These are phyloP conservation scores for Candida xyloterini DNA, from an alignment of 805 yeast species.

Conservation along the genomic window DNA sequence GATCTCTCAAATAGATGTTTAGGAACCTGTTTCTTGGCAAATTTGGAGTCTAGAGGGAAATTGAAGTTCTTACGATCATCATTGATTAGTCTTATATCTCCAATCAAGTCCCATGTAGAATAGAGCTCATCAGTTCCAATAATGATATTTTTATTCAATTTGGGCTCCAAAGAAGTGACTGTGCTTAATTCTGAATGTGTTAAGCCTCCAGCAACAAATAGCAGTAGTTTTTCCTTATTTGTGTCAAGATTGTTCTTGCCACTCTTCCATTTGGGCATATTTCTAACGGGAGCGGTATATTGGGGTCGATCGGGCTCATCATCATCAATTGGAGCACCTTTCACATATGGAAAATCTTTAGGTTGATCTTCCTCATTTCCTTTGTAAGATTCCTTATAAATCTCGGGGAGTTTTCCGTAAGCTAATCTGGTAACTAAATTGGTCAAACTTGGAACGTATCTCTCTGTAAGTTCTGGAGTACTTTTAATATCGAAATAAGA, in stretches of 20 bases:
- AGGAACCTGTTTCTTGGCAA: conserved; percentile 21
- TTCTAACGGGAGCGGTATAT: conserved; percentile 18
- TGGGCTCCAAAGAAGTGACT: conserved; percentile 63
- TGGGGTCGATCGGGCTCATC: conserved; percentile 13
- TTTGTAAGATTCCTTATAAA: conserved; percentile 18
- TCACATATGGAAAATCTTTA: conserved; percentile 51
- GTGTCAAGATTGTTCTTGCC: conserved; percentile 21
- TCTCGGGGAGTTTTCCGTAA: conserved; percentile 28
- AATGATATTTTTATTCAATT: conserved; percentile 67
- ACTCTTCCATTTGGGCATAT: conserved; percentile 32
- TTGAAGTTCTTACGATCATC: conserved; percentile 24
- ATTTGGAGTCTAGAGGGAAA: conserved; percentile 26
- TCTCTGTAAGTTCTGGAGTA: conserved; percentile 25
- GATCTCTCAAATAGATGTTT: conserved; percentile 21
- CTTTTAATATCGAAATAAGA: conserved; percentile 51
- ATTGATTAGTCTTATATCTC: conserved; percentile 31
- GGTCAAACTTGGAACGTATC: conserved; percentile 27
- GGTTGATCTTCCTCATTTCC: conserved; percentile 37
- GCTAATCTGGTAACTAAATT: conserved; percentile 29
- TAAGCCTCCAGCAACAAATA: conserved; percentile 86
- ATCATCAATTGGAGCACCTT: conserved; percentile 31
- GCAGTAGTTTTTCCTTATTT: conserved; percentile 65
- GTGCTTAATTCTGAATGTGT: conserved; percentile 80
- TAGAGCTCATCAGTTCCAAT: conserved; percentile 78
- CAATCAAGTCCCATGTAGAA: conserved; percentile 37